Percentiles rank a stretch among this genome's conserved stretches.
These are phyloP conservation scores for Cladosporium sp. DNA, from an alignment of 2,329 filamentous ascomycete species.

Conservation along the genomic window DNA sequence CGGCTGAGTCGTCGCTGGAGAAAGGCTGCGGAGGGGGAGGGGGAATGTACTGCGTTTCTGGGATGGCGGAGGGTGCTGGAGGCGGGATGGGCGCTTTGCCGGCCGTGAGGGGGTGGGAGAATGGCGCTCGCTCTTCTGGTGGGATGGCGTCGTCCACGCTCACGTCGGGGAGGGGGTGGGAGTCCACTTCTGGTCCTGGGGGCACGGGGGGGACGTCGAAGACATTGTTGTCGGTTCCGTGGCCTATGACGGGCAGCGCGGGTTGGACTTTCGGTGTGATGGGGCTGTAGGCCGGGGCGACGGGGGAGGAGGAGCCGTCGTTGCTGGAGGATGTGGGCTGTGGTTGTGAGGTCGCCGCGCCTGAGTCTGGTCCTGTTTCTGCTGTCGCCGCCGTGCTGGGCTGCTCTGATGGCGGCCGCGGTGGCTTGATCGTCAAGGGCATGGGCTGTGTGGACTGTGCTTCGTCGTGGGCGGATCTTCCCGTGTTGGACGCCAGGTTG, in stretches of 20 bases:
- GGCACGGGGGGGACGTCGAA: slow-evolving; percentile 10
- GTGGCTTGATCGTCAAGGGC: slow-evolving; percentile 25
- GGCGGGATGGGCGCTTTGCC: slow-evolving; percentile 13
- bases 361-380: not conserved
- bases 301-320: slow-evolving; percentile 13
- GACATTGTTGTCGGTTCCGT: slow-evolving; percentile 6
- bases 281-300: slow-evolving; percentile 27
- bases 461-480: slow-evolving; percentile 4
- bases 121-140: not conserved
- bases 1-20: slow-evolving; percentile 61
- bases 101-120: not conserved
- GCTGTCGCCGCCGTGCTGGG: slow-evolving; percentile 1
- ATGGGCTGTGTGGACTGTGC: slow-evolving; percentile 19
- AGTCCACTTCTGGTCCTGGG: too few relatives aligned
- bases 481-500: slow-evolving; percentile 8
- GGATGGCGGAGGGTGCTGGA: slow-evolving; percentile 14
- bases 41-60: slow-evolving; percentile 34
- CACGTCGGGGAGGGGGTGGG: slow-evolving; percentile 9
- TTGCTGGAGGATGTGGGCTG: slow-evolving; percentile 8
- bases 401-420: slow-evolving; percentile 17
- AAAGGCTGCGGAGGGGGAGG: slow-evolving; percentile 44
- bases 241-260: slow-evolving; percentile 20
- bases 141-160: slow-evolving; percentile 1
- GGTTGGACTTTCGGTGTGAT: slow-evolving; percentile 33
- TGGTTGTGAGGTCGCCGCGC: slow-evolving; percentile 8